Evolutionary conservation across 2,329 filamentous ascomycete species (phyloP).

Genomic region (Metarhizium brunneum): DNA sequence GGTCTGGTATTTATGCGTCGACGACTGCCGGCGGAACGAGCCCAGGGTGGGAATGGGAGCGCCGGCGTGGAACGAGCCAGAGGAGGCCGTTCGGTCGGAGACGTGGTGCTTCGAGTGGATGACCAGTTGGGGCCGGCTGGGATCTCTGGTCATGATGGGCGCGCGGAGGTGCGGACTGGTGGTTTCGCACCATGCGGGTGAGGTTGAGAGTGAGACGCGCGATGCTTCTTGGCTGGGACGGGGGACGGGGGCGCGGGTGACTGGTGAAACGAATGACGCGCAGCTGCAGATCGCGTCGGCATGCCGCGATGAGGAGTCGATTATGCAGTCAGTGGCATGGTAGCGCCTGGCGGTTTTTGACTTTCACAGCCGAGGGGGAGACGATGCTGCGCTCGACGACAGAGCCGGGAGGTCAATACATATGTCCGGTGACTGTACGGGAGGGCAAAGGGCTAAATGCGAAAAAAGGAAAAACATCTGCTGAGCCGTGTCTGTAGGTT

Average conservation of each 20-base stretch:
- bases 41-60: conserved; percentile 34
- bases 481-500: no score
- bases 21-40: conserved; percentile 26
- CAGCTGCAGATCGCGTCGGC: neutral
- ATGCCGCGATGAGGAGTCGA: neutral
- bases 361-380: neutral
- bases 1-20: conserved; percentile 63
- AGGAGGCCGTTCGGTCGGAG: conserved; percentile 20
- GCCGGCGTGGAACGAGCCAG: conserved; percentile 43
- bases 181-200: neutral
- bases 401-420: neutral
- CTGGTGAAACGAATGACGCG: neutral
- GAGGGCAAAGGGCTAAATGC: no score
- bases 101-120: neutral
- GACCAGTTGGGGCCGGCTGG: conserved; percentile 4
- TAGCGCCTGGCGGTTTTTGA: neutral
- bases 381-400: neutral
- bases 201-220: no score
- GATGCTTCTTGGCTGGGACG: neutral
- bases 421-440: no score
- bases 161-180: neutral
- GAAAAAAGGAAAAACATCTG: no score
- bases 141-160: conserved; percentile 6
- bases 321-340: neutral
- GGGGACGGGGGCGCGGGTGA: no score